Base-by-base conservation (phyloP, 176 grass and related monocot species). In the Dendrocalamus sinicus region DNA sequence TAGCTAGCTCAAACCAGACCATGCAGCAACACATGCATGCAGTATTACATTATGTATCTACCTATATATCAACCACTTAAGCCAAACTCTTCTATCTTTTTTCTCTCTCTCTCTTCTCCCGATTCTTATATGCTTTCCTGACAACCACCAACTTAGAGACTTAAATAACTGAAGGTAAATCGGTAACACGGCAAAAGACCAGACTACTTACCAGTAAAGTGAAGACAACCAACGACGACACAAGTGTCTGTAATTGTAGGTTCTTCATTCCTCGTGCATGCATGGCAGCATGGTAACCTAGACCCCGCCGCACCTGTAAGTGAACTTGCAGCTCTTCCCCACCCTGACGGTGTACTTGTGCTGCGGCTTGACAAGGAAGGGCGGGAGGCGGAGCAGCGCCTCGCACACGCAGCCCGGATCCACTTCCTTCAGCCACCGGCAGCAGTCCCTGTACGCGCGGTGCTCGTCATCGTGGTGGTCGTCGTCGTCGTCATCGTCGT, bases 361-460 rank as follows among this genome's bases (percentile, higher is more conserved):
- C 91, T 93, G 90, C n/a, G 92, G 89, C 85, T 86, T 97, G 48
- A 90, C 57, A 14, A 97, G 87, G 88, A 94, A 97, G 8, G 74
- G 20, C 62, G 95, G 95, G 15, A 97, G 76, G 55, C 72, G 92
- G 67, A 91, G 74, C 55, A 97, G 74, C 57, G 85, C 62, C 50
- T 91, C 84, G 46, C 95, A 97, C 52, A 97, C 95, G 75, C 95
- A 97, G 48, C 65, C 89, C 41, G 92, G 88, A 51, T 97, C 95
- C 44, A 97, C 86, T 71, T 94, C 90, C 65, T 88, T 81, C 7
- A 97, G 77, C 95, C 95, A 97, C 52, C 90, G 88, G 71, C 95
- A 97, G 73, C 92, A 97, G 65, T 97, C 90, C 44, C 75, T 81
- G 83, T 90, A 85, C 58, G 86, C 88, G 32, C 83, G 92, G 62